Percentiles rank a stretch among this genome's conserved stretches.
Evolutionary conservation across 352 stramenopile species (phyloP).

Genomic region (Phytophthora ramorum): DNA sequence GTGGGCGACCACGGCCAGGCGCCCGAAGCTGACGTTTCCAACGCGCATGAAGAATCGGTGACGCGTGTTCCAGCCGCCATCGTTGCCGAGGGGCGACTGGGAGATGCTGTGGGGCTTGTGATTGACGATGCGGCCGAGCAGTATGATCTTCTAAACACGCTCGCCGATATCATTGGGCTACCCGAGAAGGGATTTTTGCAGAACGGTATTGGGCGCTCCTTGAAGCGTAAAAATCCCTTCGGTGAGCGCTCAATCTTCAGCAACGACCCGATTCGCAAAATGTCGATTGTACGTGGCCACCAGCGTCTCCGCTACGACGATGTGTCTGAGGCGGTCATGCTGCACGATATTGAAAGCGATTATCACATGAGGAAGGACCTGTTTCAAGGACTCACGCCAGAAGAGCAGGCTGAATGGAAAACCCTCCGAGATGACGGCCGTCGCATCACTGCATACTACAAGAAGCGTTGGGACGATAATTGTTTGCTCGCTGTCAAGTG

Average conservation of each 20-base stretch:
- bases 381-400: slow-evolving; percentile 29
- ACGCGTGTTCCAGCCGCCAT: slow-evolving; percentile 55
- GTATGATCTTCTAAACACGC: slow-evolving; percentile 68
- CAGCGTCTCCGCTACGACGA: slow-evolving; percentile 54
- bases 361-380: slow-evolving; percentile 46
- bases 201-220: slow-evolving; percentile 59
- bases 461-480: slow-evolving; percentile 48
- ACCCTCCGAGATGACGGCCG: slow-evolving; percentile 41
- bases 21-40: slow-evolving; percentile 48
- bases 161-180: slow-evolving; percentile 68
- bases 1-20: slow-evolving; percentile 66
- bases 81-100: slow-evolving; percentile 58
- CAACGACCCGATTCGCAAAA: slow-evolving; percentile 64
- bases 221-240: slow-evolving; percentile 48
- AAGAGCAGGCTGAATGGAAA: slow-evolving; percentile 33
- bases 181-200: slow-evolving; percentile 59
- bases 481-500: slow-evolving; percentile 33
- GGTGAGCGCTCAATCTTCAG: slow-evolving; percentile 46
- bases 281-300: slow-evolving; percentile 51
- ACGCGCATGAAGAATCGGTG: slow-evolving; percentile 50
- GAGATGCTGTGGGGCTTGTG: slow-evolving; percentile 43
- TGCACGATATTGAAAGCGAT: slow-evolving; percentile 57
- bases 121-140: slow-evolving; percentile 54
- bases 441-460: slow-evolving; percentile 51
- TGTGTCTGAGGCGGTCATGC: slow-evolving; percentile 45